These are phyloP conservation scores for Sporormia fimetaria DNA, from an alignment of 495 filamentous ascomycete species.

Conservation along the genomic window DNA sequence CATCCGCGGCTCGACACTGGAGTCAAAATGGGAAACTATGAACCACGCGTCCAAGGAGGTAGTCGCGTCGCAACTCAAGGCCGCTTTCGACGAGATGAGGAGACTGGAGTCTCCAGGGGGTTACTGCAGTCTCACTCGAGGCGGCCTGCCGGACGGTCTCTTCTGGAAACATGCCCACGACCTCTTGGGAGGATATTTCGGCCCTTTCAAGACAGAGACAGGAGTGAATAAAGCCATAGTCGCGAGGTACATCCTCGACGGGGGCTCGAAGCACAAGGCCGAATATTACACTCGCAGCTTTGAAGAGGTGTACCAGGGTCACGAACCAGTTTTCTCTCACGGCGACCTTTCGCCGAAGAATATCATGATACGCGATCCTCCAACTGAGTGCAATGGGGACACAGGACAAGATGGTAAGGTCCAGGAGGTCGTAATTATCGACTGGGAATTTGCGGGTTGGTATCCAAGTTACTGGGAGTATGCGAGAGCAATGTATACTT, in stretches of 20 bases:
- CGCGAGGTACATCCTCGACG: neutral
- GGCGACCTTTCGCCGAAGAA: constrained; percentile 29
- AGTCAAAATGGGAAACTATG: constrained; percentile 26
- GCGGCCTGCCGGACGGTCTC: constrained; percentile 28
- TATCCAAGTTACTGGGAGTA: constrained; percentile 32
- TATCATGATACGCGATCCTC: constrained; percentile 21
- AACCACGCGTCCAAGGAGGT: constrained; percentile 27
- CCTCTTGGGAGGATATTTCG: constrained; percentile 14
- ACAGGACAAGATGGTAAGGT: neutral
- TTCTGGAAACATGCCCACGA: constrained; percentile 29
- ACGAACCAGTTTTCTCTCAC: constrained; percentile 9
- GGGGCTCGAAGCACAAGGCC: constrained; percentile 2
- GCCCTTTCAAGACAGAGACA: constrained; percentile 28
- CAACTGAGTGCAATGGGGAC: neutral
- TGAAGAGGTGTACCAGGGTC: constrained; percentile 2
- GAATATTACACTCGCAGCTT: constrained; percentile 10
- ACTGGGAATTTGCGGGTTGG: constrained; percentile 32
- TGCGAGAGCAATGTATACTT: constrained; percentile 25
- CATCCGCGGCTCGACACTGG: constrained; percentile 29
- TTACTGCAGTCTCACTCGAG: constrained; percentile 29
- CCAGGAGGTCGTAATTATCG: constrained; percentile 20
- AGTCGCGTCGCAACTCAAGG: constrained; percentile 23
- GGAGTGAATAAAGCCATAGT: constrained; percentile 12
- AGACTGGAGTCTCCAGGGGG: constrained; percentile 29
- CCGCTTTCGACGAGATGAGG: constrained; percentile 28